Base-by-base conservation (phyloP, 768 basidiomycete genomes). In the Naganishia randhawae region DNA sequence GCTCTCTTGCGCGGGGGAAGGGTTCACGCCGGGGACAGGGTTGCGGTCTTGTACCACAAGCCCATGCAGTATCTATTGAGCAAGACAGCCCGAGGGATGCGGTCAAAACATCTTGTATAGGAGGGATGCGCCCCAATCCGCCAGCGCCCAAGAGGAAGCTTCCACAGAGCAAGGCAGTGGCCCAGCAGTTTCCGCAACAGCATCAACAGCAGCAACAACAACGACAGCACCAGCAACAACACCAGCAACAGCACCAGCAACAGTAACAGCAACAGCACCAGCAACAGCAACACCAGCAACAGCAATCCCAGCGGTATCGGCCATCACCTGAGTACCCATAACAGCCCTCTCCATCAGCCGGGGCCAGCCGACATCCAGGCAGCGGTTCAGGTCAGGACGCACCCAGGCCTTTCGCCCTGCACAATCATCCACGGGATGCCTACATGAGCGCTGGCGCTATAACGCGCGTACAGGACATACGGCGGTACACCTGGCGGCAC, bases 61-160 rank as follows among this genome's bases (percentile, higher is more conserved):
- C n/a, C n/a, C n/a, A n/a, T n/a, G n/a, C n/a, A n/a, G n/a, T n/a
- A n/a, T n/a, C n/a, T n/a, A n/a, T n/a, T n/a, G n/a, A n/a, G n/a
- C n/a, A n/a, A n/a, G n/a, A n/a, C n/a, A n/a, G n/a, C n/a, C n/a
- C n/a, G n/a, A n/a, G n/a, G n/a, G n/a, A n/a, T n/a, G n/a, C n/a
- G n/a, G 37, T 7, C 37, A 39, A 39, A 14, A 14, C 37, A n/a
- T n/a, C n/a, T n/a, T n/a, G n/a, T n/a, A n/a, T n/a, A n/a, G n/a
- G n/a, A n/a, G n/a, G n/a, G n/a, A n/a, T n/a, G n/a, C n/a, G n/a
- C n/a, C n/a, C 74, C 0, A 71, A 69, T 14, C 78, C 78, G 27
- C 69, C 71, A 66, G 73, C 76, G 9, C 78, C 78, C 5, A 66
- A 69, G 37, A 75, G 72, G 71, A 77, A 76, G 63, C 70, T 69